These are phyloP conservation scores for Ramalina intermedia DNA, from an alignment of 495 filamentous ascomycete species.

Conservation along the genomic window DNA sequence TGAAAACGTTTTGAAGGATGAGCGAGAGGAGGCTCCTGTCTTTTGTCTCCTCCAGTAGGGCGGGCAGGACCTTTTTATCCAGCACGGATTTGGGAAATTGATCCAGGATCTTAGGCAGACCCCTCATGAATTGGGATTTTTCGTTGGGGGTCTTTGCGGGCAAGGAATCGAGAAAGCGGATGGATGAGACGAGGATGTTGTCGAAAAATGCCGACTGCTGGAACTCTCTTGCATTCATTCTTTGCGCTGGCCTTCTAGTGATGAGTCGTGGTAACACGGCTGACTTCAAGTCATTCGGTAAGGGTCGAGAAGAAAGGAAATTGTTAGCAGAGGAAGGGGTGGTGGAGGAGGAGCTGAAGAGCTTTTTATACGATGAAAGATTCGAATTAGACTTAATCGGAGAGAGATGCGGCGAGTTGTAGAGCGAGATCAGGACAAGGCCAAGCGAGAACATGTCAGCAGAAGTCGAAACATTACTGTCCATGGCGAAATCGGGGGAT, in stretches of 20 bases:
- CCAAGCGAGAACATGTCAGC: constrained; percentile 91
- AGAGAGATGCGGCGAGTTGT: constrained; percentile 82
- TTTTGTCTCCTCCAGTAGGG: constrained; percentile 79
- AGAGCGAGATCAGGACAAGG: constrained; percentile 73
- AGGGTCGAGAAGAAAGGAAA: constrained; percentile 60
- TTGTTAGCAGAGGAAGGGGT: constrained; percentile 67
- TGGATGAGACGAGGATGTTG: constrained; percentile 87
- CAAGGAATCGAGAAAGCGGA: constrained; percentile 81
- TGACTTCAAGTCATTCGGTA: constrained; percentile 63
- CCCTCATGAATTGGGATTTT: constrained; percentile 82
- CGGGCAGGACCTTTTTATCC: constrained; percentile 85
- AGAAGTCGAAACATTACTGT: constrained; percentile 62
- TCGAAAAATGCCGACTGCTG: constrained; percentile 91
- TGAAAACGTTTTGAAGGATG: constrained; percentile 80
- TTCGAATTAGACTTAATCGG: constrained; percentile 71
- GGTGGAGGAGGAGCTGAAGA: constrained; percentile 60
- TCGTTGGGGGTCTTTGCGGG: constrained; percentile 85
- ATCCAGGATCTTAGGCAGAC: constrained; percentile 67
- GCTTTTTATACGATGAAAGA: constrained; percentile 62
- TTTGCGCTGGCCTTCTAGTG: constrained; percentile 68
- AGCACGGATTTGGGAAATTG: constrained; percentile 87
- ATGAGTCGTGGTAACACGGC: constrained; percentile 71
- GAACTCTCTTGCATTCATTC: constrained; percentile 81
- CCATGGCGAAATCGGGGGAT: constrained; percentile 84
- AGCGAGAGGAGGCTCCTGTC: constrained; percentile 73